Evolutionary conservation across 2,329 filamentous ascomycete genomes (phyloP).

Genomic region (Hypocrella siamensis): DNA sequence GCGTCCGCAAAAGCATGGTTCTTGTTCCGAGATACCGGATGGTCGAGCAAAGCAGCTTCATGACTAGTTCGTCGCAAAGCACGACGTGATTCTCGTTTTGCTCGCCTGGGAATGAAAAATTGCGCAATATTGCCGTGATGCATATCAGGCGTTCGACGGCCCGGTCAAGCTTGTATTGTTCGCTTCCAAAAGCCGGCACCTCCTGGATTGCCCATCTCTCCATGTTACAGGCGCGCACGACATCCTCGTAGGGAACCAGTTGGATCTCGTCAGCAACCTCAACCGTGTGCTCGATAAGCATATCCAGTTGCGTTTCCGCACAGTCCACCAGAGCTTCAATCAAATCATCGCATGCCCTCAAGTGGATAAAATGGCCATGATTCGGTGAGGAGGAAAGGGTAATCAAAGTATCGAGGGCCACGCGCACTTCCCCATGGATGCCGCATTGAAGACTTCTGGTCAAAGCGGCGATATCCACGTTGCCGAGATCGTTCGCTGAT

Average conservation of each 20-base stretch:
- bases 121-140: constrained; percentile 82
- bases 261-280: constrained; percentile 80
- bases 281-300: constrained; percentile 68
- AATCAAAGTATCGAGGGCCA: constrained; percentile 73
- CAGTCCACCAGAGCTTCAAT: constrained; percentile 81
- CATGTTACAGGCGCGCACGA: constrained; percentile 59
- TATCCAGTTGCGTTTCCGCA: constrained; percentile 73
- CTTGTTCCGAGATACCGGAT: constrained; percentile 81
- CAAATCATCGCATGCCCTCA: constrained; percentile 71
- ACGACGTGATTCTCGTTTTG: constrained; percentile 50
- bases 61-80: constrained; percentile 60
- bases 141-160: constrained; percentile 79
- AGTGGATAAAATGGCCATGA: constrained; percentile 46
- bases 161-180: constrained; percentile 68
- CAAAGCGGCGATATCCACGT: constrained; percentile 80
- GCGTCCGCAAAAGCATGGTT: constrained; percentile 67
- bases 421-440: constrained; percentile 73
- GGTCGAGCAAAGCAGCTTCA: constrained; percentile 70
- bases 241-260: constrained; percentile 74
- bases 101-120: constrained; percentile 65
- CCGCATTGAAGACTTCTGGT: constrained; percentile 83
- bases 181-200: constrained; percentile 56
- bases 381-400: constrained; percentile 47
- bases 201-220: constrained; percentile 62
- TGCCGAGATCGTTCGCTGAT: constrained; percentile 59